These are phyloP conservation scores for Tephrocybe sp. DNA, from an alignment of 768 basidiomycete genomes.

Conservation along the genomic window DNA sequence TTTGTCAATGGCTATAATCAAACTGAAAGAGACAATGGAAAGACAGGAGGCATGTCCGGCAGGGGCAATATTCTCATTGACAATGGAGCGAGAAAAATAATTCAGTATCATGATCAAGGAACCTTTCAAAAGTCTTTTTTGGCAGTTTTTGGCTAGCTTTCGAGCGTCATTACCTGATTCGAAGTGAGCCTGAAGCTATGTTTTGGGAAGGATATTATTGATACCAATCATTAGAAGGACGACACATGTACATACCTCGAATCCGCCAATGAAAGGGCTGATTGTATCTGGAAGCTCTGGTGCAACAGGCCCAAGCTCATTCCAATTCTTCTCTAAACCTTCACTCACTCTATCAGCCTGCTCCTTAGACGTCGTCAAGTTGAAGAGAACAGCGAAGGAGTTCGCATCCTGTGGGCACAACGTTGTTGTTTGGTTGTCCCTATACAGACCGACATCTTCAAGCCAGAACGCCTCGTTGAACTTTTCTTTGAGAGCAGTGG, in stretches of 20 bases:
- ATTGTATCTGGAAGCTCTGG: conserved; percentile 60
- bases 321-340: conserved; percentile 51
- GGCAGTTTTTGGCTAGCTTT: too few relatives aligned
- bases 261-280: conserved; percentile 55
- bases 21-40: too few relatives aligned
- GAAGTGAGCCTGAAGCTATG: conserved; percentile 57
- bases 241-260: conserved; percentile 39
- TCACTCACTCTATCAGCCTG: conserved; percentile 43
- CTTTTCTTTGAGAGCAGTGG: conserved; percentile 42
- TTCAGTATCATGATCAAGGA: too few relatives aligned
- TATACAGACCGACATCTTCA: conserved; percentile 44
- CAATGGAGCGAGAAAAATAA: too few relatives aligned
- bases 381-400: conserved; percentile 52
- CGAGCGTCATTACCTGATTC: conserved; percentile 46
- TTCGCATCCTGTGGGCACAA: conserved; percentile 58
- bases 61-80: too few relatives aligned
- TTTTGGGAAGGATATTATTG: neutral
- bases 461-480: conserved; percentile 58
- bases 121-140: too few relatives aligned
- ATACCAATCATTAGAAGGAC: neutral
- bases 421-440: conserved; percentile 51
- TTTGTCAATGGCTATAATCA: neutral
- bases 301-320: conserved; percentile 46
- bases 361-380: conserved; percentile 38
- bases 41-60: too few relatives aligned